Percentiles rank a stretch among this genome's conserved stretches.
These are phyloP conservation scores for Aspergillus sp. DNA, from an alignment of 2,329 filamentous ascomycete genomes.

Conservation along the genomic window DNA sequence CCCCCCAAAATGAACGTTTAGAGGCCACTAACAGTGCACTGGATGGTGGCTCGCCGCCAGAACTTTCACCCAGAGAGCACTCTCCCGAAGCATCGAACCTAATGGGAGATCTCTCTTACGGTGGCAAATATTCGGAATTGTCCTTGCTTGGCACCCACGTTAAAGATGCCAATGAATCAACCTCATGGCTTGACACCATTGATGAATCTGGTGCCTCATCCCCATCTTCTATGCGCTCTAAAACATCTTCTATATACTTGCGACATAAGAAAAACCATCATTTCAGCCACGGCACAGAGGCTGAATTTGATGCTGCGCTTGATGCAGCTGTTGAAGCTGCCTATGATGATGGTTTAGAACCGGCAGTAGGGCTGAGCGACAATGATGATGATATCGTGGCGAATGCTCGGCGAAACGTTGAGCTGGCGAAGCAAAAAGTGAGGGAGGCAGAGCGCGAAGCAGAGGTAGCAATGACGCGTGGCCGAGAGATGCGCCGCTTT, in stretches of 20 bases:
- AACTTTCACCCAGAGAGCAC: neutral
- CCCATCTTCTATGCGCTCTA: constrained; percentile 73
- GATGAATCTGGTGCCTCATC: constrained; percentile 83
- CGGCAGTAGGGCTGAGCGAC: constrained; percentile 38
- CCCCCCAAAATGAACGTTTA: neutral
- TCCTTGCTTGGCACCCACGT: constrained; percentile 16
- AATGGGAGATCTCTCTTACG: neutral
- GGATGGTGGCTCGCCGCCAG: neutral
- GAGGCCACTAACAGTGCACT: constrained; percentile 3
- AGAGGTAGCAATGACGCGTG: constrained; percentile 56
- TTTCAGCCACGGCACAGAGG: constrained; percentile 69
- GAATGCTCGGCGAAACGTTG: constrained; percentile 61
- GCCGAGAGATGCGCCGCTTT: constrained; percentile 51
- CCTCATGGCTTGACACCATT: constrained; percentile 91
- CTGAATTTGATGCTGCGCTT: constrained; percentile 88
- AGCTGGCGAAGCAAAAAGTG: constrained; percentile 70
- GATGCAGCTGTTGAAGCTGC: constrained; percentile 95
- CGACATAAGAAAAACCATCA: constrained; percentile 66
- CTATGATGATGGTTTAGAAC: constrained; percentile 87
- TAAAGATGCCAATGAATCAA: constrained; percentile 68
- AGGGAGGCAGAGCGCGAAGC: constrained; percentile 69
- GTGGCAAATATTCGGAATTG: constrained; percentile 8
- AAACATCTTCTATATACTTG: constrained; percentile 65
- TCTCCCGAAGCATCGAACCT: neutral
- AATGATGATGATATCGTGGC: constrained; percentile 30